phyloP scores from a whole-genome alignment of 225 moss, liverwort and hornwort genomes.

The Takakia lepidozioides region DNA sequence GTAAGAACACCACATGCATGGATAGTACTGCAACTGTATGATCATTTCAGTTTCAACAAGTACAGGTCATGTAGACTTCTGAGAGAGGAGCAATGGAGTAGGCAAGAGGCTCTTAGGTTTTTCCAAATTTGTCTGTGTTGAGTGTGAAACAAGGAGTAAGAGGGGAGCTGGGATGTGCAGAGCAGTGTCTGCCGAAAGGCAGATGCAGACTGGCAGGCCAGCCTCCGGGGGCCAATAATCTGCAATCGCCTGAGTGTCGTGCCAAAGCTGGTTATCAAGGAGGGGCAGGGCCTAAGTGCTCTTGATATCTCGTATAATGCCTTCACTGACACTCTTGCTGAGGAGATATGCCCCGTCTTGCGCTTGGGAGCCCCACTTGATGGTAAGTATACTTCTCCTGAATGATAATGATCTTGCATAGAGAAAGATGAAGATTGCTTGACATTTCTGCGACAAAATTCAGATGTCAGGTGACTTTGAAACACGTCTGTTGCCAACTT shows the following conservation, averaged over 20 bases:
- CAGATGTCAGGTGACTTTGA: not conserved
- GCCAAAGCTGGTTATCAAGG: slow-evolving; percentile 9
- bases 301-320: slow-evolving; percentile 78
- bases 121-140: no score
- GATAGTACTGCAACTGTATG: no score
- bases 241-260: slow-evolving; percentile 5
- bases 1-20: no score
- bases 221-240: slow-evolving; percentile 47
- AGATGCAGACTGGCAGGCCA: slow-evolving; percentile 15
- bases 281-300: slow-evolving; percentile 40
- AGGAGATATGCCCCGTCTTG: slow-evolving; percentile 45
- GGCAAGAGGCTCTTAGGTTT: no score
- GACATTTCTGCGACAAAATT: not conserved
- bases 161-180: no score
- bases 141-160: no score
- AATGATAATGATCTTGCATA: no score
- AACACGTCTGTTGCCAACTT: not conserved
- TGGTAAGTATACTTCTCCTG: slow-evolving; percentile 33
- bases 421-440: no score
- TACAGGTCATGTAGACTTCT: no score
- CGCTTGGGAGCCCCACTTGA: slow-evolving; percentile 53
- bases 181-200: no score
- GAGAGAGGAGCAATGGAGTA: no score
- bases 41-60: no score
- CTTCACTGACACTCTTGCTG: slow-evolving; percentile 54